Conservation (phyloP, 495 filamentous ascomycete genomes). For the Apiosordaria backusii region DNA sequence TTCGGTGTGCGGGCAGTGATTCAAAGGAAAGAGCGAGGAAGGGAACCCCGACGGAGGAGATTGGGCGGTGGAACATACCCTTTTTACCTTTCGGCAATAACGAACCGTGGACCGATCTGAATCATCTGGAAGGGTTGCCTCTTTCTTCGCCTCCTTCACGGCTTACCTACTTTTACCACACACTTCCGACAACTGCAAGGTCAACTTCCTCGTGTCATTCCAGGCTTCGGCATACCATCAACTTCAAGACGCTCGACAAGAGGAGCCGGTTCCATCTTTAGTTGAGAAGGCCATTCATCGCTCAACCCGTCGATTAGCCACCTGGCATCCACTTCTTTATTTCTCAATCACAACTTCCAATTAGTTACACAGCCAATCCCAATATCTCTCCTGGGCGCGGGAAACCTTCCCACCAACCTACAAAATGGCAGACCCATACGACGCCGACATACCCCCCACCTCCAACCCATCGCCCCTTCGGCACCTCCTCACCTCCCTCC, state of each 20-base stretch:
- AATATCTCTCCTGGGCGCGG: neutral
- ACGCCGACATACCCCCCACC: conserved; percentile 6
- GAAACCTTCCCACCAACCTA: neutral
- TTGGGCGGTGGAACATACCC: neutral
- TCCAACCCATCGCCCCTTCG: conserved; percentile 7
- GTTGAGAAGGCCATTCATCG: neutral
- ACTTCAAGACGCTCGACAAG: neutral
- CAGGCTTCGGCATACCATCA: neutral
- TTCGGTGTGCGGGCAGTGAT: neutral
- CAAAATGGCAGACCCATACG: conserved; percentile 23
- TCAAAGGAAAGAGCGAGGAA: neutral
- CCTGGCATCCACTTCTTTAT: neutral
- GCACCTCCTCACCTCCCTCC: conserved; percentile 35
- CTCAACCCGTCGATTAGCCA: no score
- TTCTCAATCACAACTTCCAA: neutral
- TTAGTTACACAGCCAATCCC: neutral
- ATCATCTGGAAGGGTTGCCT: neutral
- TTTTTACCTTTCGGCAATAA: neutral
- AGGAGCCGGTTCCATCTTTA: neutral
- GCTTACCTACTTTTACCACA: neutral
- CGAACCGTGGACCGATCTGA: neutral
- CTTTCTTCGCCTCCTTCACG: neutral
- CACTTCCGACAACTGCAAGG: neutral
- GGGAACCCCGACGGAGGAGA: neutral
- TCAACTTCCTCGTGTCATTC: neutral